phyloP scores from a whole-genome alignment of 1,284 basidiomycete species.

The Marasmius tenuissimus region DNA sequence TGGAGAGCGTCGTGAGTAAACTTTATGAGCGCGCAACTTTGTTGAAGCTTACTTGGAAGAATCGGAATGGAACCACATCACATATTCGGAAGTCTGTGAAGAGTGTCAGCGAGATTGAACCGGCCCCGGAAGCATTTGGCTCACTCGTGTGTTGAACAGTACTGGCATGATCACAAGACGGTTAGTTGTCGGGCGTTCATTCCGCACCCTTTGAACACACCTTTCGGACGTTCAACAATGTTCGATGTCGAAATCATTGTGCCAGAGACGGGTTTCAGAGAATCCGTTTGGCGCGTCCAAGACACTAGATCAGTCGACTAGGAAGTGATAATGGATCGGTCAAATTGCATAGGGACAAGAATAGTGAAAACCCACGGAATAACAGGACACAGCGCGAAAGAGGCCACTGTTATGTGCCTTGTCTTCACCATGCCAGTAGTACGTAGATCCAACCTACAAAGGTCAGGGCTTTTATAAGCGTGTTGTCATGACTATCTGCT shows the following conservation, averaged over 20 bases:
- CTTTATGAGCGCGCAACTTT: background rate
- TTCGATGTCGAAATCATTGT: slow-evolving; percentile 61
- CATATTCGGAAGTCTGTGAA: slow-evolving; percentile 57
- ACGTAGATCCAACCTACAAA: slow-evolving; percentile 51
- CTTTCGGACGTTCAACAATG: slow-evolving; percentile 66
- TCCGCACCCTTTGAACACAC: slow-evolving; percentile 25
- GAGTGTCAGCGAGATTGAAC: slow-evolving; percentile 1
- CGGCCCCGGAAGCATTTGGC: background rate
- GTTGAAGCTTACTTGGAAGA: slow-evolving; percentile 47
- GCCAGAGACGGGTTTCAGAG: slow-evolving; percentile 49
- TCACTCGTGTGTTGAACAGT: slow-evolving; percentile 52
- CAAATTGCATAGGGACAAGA: background rate
- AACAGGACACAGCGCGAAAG: slow-evolving; percentile 63
- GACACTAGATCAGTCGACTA: slow-evolving; percentile 54
- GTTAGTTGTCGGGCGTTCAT: background rate
- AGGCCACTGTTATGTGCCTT: slow-evolving; percentile 55
- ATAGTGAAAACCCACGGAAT: slow-evolving; percentile 35
- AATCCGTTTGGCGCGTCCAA: slow-evolving; percentile 61
- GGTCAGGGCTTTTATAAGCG: background rate
- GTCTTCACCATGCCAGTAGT: slow-evolving; percentile 69
- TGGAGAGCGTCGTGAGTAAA: slow-evolving; percentile 21
- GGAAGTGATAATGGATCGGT: background rate
- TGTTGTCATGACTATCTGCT: slow-evolving; percentile 1
- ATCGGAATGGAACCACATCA: slow-evolving; percentile 75
- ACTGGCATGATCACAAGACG: slow-evolving; percentile 30